Evolutionary conservation across 805 yeast genomes (phyloP), one percentile per base, ranked within the genome.

Genomic region (Cyberlindnera bimundalis): DNA sequence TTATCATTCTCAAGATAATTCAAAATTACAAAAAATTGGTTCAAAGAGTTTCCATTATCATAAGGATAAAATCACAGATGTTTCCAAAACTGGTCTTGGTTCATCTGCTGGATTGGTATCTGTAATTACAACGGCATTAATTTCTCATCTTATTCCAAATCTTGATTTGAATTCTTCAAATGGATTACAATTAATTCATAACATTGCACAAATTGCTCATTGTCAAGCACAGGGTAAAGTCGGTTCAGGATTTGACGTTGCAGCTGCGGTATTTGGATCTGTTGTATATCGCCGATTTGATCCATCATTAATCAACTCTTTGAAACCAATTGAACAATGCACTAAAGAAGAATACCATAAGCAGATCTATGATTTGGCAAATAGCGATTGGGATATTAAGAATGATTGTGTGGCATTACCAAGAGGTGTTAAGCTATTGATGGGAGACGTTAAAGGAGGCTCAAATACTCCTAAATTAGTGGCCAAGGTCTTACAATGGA

Each of bases 221-320:
- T 90, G 96, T 60, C 73, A 78, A 42, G 98, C 99, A 3, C 99
- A 93, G 61, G 86, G 87, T 24, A 93, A 93, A 61, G 81, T 93
- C 19, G 99, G 99, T 0, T 88, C 96, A 3, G 99, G 99, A 0
- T 93, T 93, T 62, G 99, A 93, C 59, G 95, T 93, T 30, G 98
- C 96, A 0, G 82, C 97, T 19, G 99, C 99, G 0, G 82, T 86
- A 0, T 91, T 73, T 61, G 99, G 99, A 2, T 84, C 96, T 0
- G 83, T 90, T 33, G 71, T 80, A 6, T 93, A 93, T 61, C 71
- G 76, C 32, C 69, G 99, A 45, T 93, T 93, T 55, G 65, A 70
- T 3, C 86, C 95, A 0, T 60, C 51, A 6, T 45, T 77, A 26
- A 74, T 78, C 35, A 64, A 63, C 25, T 56, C 51, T 21, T 56